Base-by-base conservation (phyloP, 345 rosid genomes). In the Hirschfeldia incana region DNA sequence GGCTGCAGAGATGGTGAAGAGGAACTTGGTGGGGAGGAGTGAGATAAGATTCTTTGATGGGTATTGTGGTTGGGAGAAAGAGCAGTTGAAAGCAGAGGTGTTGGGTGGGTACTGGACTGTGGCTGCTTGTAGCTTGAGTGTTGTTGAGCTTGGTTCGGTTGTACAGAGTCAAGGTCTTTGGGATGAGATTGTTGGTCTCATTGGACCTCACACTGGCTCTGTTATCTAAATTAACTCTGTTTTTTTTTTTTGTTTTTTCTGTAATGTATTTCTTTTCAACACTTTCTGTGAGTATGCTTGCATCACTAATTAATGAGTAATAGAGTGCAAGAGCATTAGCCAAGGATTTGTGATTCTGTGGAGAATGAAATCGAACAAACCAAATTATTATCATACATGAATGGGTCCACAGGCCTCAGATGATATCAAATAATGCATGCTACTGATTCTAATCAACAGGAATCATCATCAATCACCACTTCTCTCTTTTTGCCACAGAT, bases 11-110 rank as follows among this genome's bases (percentile, higher is more conserved):
- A 88, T 90, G 87, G 97, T 90, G 62, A 90, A 89, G 87, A 87
- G 91, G 76, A 90, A 89, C 49, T 79, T 78, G 61, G 82, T 89
- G 13, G 91, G 87, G 78, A 81, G 86, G 32, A 89, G 78, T 44
- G 97, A 95, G 83, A 81, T 91, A 59, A 90, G 94, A 84, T 91
- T 95, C 87, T 95, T 95, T 61, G 92, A 89, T 70, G 99, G 98
- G 8, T 88, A 88, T 51, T 89, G 92, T 44, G 89, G 94, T 73
- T 95, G 99, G 99, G 91, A 88, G 34, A 85, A 79, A 33, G 94
- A 86, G 29, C 99, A 90, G 72, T 67, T 95, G 85, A 80, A 82
- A 61, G 92, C 92, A 70, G 99, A 95, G 83, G 89, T 90, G 2
- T 84, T 86, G 81, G 89, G 93, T 10, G 94, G 94, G 16, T 91